Evolutionary conservation across 2,329 filamentous ascomycete species (phyloP).

Genomic region (Claviceps capensis): DNA sequence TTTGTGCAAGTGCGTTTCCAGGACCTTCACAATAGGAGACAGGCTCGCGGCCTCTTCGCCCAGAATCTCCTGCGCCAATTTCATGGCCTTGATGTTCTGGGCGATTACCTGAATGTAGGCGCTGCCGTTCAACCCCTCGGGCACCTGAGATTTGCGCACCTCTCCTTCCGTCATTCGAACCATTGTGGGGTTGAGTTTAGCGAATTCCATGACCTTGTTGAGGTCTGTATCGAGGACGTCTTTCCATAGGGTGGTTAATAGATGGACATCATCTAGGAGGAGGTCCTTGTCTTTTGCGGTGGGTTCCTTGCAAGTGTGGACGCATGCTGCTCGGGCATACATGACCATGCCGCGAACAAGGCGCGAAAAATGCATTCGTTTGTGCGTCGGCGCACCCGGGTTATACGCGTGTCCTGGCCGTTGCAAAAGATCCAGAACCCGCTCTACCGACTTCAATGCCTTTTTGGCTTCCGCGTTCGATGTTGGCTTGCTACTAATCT

Average conservation of each 20-base stretch:
- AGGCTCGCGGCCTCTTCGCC: slow-evolving; percentile 18
- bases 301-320: slow-evolving; percentile 11
- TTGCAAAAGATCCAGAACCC: slow-evolving; percentile 36
- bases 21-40: slow-evolving; percentile 22
- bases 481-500: slow-evolving; percentile 22
- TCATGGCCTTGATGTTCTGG: slow-evolving; percentile 28
- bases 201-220: slow-evolving; percentile 12
- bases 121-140: slow-evolving; percentile 12
- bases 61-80: slow-evolving; percentile 29
- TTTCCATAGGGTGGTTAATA: slow-evolving; percentile 16
- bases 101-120: slow-evolving; percentile 16
- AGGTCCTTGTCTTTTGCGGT: slow-evolving; percentile 13
- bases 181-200: slow-evolving; percentile 11
- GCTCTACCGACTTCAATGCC: slow-evolving; percentile 31
- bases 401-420: slow-evolving; percentile 23
- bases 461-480: slow-evolving; percentile 22
- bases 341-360: slow-evolving; percentile 18
- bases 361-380: slow-evolving; percentile 14
- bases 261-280: slow-evolving; percentile 17
- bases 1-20: slow-evolving; percentile 24
- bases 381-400: slow-evolving; percentile 5
- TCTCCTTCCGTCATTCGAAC: slow-evolving; percentile 6
- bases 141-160: background rate
- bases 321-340: slow-evolving; percentile 15
- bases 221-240: slow-evolving; percentile 10